Conservation (phyloP, 129 eudicot genomes). For the Pittosporum tobira region DNA sequence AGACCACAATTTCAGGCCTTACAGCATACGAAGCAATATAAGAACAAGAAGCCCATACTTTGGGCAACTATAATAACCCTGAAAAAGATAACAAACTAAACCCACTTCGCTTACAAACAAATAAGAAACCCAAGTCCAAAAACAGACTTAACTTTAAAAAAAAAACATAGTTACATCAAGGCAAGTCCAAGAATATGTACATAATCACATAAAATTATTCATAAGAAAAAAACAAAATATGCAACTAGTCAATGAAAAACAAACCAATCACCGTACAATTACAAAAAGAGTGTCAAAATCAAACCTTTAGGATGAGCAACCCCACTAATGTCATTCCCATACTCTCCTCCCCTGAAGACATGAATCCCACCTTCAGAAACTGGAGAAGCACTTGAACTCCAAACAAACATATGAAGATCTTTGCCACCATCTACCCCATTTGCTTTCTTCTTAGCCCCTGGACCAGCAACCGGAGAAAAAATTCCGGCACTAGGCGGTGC, state of each 20-base stretch:
- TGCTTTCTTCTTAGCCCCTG: constrained; percentile 41
- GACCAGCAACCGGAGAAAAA: constrained; percentile 58
- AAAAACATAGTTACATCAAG: constrained; percentile 2
- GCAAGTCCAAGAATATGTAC: not conserved
- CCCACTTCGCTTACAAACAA: not conserved
- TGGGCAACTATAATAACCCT: constrained; percentile 7
- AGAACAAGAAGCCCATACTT: constrained; percentile 8
- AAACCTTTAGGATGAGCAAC: constrained; percentile 67
- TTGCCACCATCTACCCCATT: constrained; percentile 41
- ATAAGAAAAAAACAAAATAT: not conserved
- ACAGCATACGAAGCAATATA: not conserved
- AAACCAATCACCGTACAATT: not conserved
- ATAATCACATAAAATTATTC: constrained; percentile 4
- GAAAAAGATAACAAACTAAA: constrained; percentile 6
- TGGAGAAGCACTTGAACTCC: constrained; percentile 88
- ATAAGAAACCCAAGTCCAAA: constrained; percentile 4
- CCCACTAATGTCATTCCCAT: constrained; percentile 48
- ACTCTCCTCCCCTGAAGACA: constrained; percentile 67
- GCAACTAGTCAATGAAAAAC: not conserved
- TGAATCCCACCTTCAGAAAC: constrained; percentile 87
- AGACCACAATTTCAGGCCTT: constrained; percentile 13
- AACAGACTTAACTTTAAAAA: constrained; percentile 7
- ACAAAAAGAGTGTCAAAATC: constrained; percentile 7
- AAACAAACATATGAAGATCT: constrained; percentile 88
- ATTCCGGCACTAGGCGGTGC: constrained; percentile 65